phyloP scores from a whole-genome alignment of 345 rosid genomes.

The Linum tenue region DNA sequence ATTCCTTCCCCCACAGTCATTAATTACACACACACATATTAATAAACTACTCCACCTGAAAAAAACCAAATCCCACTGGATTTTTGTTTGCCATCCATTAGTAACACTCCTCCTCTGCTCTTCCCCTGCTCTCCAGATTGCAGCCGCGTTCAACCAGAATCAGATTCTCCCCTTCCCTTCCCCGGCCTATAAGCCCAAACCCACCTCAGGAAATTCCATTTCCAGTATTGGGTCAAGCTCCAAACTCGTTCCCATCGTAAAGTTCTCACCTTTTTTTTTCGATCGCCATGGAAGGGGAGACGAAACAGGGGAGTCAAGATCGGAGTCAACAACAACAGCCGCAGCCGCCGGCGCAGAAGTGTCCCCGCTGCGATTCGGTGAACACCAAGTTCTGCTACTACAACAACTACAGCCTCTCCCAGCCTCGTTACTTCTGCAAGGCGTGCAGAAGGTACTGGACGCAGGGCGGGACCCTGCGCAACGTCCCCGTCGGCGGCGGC shows the following conservation, averaged over 20 bases:
- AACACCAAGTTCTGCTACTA: constrained; percentile 68
- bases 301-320: constrained; percentile 24
- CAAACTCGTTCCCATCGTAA: neutral
- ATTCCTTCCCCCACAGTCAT: too few species aligned
- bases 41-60: too few species aligned
- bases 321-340: constrained; percentile 24
- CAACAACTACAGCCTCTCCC: constrained; percentile 61
- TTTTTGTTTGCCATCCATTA: too few species aligned
- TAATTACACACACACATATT: too few species aligned
- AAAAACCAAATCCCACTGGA: too few species aligned
- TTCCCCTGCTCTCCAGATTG: neutral
- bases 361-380: constrained; percentile 58
- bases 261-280: neutral
- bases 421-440: constrained; percentile 72
- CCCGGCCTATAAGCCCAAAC: neutral
- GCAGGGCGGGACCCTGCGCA: constrained; percentile 62
- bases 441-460: constrained; percentile 65
- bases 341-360: constrained; percentile 30
- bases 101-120: too few species aligned
- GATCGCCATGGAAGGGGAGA: constrained; percentile 17
- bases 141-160: neutral
- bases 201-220: neutral
- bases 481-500: constrained; percentile 63
- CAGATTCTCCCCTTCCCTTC: neutral
- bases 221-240: constrained; percentile 12